Evolutionary conservation across 345 rosid species (phyloP).

Genomic region (Syzygium jambos): DNA sequence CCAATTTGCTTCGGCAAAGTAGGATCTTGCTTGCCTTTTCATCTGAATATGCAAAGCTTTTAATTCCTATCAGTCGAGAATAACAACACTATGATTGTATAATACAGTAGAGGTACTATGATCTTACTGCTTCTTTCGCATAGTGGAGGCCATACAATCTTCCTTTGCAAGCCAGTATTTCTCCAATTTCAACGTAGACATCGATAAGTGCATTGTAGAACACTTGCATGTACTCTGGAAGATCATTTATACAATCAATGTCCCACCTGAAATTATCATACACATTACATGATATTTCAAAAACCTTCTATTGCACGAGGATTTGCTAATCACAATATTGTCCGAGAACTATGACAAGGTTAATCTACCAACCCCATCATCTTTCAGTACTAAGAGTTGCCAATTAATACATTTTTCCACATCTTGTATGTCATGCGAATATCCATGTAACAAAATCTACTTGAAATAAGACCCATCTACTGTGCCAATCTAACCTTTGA

Average conservation of each 20-base stretch:
- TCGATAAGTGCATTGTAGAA: constrained; percentile 15
- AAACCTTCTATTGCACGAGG: too few species aligned
- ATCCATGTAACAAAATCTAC: neutral
- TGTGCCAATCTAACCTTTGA: neutral
- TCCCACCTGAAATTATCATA: constrained; percentile 19
- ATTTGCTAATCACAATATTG: too few species aligned
- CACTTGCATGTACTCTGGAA: constrained; percentile 26
- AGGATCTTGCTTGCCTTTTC: neutral
- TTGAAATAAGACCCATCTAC: neutral
- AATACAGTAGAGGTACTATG: neutral
- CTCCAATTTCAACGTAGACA: constrained; percentile 15
- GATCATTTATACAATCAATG: neutral
- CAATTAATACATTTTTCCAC: neutral
- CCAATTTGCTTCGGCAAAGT: neutral
- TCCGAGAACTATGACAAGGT: too few species aligned
- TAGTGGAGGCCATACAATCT: constrained; percentile 4
- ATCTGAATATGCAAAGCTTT: neutral
- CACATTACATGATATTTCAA: too few species aligned
- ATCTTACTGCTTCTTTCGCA: constrained; percentile 21
- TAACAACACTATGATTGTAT: neutral
- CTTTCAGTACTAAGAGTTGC: neutral
- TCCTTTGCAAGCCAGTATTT: constrained; percentile 4
- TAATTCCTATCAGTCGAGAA: neutral
- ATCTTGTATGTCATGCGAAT: neutral
- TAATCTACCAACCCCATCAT: too few species aligned